Evolutionary conservation across 164 flowering plant species (phyloP).

Genomic region (Aristolochia californica): DNA sequence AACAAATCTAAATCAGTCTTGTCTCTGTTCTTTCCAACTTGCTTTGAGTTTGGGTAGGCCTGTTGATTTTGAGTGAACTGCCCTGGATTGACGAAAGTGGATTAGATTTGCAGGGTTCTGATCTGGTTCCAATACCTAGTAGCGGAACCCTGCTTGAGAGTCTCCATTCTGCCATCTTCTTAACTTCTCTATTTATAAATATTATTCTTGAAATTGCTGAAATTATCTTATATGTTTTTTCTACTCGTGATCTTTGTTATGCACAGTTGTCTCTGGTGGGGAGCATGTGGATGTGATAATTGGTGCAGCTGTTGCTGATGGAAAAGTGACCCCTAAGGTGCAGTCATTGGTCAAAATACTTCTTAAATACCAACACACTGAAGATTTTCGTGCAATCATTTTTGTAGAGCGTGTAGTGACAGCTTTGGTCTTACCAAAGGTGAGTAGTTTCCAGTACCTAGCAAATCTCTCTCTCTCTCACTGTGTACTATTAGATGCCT

Average conservation of each 20-base stretch:
- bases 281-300: constrained; percentile 94
- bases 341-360: constrained; percentile 87
- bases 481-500: too few species aligned
- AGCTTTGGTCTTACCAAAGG: constrained; percentile 99
- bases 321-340: constrained; percentile 97
- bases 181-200: too few species aligned
- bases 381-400: constrained; percentile 95
- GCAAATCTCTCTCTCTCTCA: too few species aligned
- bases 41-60: too few species aligned
- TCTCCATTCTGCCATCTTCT: too few species aligned
- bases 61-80: too few species aligned
- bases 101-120: too few species aligned
- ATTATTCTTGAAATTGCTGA: neutral
- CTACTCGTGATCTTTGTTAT: neutral
- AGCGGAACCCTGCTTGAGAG: too few species aligned
- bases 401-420: constrained; percentile 98
- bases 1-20: too few species aligned
- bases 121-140: too few species aligned
- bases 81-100: too few species aligned
- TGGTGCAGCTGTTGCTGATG: constrained; percentile 99
- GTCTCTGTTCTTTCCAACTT: too few species aligned
- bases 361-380: constrained; percentile 78
- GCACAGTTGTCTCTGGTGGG: constrained; percentile 88
- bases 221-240: constrained; percentile 1
- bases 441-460: constrained; percentile 9